Percentiles rank a stretch among this genome's conserved stretches.
Conservation (phyloP, 495 filamentous ascomycete genomes). For the Aspergillus incahuasiensis region DNA sequence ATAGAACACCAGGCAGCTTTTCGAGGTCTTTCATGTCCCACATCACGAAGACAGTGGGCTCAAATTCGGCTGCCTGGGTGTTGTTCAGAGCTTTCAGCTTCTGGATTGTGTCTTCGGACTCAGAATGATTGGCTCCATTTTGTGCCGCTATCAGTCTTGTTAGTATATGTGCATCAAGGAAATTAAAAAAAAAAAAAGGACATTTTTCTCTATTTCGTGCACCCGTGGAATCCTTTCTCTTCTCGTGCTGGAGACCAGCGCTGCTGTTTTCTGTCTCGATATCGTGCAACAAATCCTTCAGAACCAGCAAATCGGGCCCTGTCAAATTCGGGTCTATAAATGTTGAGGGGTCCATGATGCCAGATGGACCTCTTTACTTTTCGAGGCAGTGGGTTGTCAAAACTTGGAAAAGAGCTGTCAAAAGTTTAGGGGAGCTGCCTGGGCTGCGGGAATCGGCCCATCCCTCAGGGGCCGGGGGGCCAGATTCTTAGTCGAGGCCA, state of each 20-base stretch:
- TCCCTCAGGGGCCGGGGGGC: not conserved
- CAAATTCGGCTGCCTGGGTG: slow-evolving; percentile 39
- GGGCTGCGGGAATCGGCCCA: not conserved
- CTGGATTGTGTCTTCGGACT: slow-evolving; percentile 24
- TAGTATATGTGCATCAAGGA: not conserved
- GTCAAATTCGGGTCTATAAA: not conserved
- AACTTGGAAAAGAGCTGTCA: not conserved
- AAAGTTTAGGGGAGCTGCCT: not conserved
- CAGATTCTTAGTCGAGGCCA: not conserved
- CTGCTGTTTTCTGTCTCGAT: not conserved
- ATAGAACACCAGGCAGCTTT: slow-evolving; percentile 35
- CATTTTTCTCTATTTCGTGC: not conserved
- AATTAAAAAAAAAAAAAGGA: too few relatives aligned
- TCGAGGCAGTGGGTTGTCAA: not conserved
- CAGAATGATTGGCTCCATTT: not conserved
- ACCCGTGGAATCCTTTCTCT: not conserved
- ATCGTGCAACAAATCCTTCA: not conserved
- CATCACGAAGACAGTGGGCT: slow-evolving; percentile 50
- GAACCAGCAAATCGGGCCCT: not conserved
- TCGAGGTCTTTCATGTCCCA: slow-evolving; percentile 46
- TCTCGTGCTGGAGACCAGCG: not conserved
- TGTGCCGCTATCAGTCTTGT: not conserved
- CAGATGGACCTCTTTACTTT: not conserved
- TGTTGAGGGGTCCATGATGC: not conserved
- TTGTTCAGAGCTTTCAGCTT: slow-evolving; percentile 52